Base-by-base conservation (phyloP, 2,329 filamentous ascomycete genomes). In the Rhytidhysteron rufulum region DNA sequence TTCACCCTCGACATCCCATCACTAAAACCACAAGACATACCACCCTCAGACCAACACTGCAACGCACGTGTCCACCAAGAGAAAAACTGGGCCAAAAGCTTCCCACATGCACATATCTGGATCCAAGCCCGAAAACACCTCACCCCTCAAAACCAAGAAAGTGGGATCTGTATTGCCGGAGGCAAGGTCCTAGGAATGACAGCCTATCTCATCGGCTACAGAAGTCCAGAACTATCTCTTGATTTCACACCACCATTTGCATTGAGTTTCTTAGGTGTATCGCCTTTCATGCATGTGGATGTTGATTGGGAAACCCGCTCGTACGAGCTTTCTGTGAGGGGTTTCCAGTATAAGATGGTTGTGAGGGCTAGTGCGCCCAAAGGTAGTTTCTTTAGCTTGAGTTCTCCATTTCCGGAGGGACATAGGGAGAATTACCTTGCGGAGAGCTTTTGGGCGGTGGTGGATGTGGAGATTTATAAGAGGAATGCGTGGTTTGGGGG, bases 41-140 rank as follows among this genome's bases (percentile, higher is more conserved):
- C 54, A 49, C 5, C 47, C 39, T n/a, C 22, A 35, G 41, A 58
- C 37, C 39, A 57, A 55, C 44, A 47, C 20, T 70, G 66, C 32
- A 47, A 39, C 3, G 70, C 68, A 3, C 58, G 53, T 2, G 63
- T 74, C 1, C 72, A 75, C 48, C 65, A 72, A 38, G 73, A 75
- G 48, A 76, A 75, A 54, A 75, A 75, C 47, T 75, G 70, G 71
- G 72, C 71, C 1, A 55, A 57, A 30, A 65, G 60, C 20, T 75
- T 74, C 47, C 70, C 70, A 0, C 58, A 64, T 2, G 63, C 68
- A 15, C 71, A 65, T 34, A 59, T 63, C 45, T 64, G 61, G 62
- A 48, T 63, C 15, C 60, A 64, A 39, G 59, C 59, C 13, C 55
- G 54, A 11, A 25, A 19, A 18, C 5, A 27, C 38, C 44, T 53